Conservation (phyloP, 208 protist species). For the Entamoeba nuttalli region DNA sequence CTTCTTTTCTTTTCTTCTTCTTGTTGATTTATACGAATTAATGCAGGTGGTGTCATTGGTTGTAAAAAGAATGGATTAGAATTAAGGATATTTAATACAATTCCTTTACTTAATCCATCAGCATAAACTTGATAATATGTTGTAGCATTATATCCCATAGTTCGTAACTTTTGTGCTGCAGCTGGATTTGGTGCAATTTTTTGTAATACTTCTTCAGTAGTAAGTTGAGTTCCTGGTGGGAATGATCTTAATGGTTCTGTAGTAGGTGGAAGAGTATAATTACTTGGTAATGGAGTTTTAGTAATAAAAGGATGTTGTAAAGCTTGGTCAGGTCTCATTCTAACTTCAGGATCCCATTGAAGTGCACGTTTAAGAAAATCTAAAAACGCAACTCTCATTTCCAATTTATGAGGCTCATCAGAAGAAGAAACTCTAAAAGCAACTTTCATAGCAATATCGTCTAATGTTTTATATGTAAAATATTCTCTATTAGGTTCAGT, state of each 20-base stretch:
- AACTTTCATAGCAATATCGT: not conserved
- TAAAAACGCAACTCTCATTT: conserved; percentile 8
- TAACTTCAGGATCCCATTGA: conserved; percentile 25
- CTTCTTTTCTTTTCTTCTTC: not conserved
- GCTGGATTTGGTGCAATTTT: not conserved
- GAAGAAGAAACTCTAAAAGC: not conserved
- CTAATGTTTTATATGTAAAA: not conserved
- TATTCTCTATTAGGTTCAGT: not conserved
- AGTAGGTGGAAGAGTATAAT: not conserved
- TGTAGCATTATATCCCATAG: not conserved
- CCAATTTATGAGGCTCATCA: not conserved
- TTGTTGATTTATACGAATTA: not conserved
- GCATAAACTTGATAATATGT: not conserved
- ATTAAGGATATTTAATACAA: not conserved
- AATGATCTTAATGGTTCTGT: not conserved
- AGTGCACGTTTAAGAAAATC: conserved; percentile 14
- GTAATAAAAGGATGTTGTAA: conserved; percentile 28
- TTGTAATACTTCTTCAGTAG: not conserved
- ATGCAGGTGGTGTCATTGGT: not conserved
- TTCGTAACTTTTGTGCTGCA: not conserved
- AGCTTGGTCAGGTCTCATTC: conserved; percentile 26
- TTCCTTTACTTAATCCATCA: not conserved
- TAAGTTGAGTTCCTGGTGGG: not conserved
- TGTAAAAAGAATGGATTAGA: not conserved
- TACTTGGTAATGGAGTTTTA: not conserved